These are phyloP conservation scores for Pseudocercospora ulei DNA, from an alignment of 2,329 filamentous ascomycete genomes.

Conservation along the genomic window DNA sequence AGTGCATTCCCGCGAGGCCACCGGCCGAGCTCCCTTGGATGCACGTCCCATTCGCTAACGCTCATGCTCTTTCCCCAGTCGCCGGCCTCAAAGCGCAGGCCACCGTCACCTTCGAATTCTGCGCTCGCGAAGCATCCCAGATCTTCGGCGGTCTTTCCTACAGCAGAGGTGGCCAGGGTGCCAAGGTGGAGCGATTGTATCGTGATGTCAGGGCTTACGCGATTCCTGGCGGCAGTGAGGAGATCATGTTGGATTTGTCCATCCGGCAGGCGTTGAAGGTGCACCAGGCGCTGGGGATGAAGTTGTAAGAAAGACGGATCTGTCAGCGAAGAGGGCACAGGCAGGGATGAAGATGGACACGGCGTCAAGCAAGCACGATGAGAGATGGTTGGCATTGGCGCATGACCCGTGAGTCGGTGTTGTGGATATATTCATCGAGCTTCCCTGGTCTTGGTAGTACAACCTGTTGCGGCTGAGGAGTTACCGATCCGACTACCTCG, in stretches of 20 bases:
- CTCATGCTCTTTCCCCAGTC: constrained; percentile 43
- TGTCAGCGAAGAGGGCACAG: no score
- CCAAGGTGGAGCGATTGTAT: constrained; percentile 88
- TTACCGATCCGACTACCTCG: no score
- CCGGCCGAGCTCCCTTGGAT: no score
- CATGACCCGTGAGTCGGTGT: no score
- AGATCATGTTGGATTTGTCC: constrained; percentile 97
- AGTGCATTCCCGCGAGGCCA: no score
- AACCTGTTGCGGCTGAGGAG: no score
- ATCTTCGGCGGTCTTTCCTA: constrained; percentile 95
- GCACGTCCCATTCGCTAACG: not conserved
- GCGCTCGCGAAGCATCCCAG: constrained; percentile 88
- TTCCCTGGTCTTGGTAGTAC: no score
- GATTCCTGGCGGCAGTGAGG: constrained; percentile 83
- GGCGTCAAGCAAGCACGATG: not conserved
- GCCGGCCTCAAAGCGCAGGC: constrained; percentile 87
- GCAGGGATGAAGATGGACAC: not conserved
- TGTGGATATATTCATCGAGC: no score
- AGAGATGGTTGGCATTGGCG: no score
- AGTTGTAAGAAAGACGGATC: no score
- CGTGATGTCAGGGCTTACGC: constrained; percentile 92
- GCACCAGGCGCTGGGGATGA: constrained; percentile 88
- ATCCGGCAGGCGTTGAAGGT: constrained; percentile 85
- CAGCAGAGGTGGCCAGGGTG: constrained; percentile 85
- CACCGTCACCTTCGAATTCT: constrained; percentile 94